Conservation (phyloP, 495 filamentous ascomycete genomes). For the Penicillium canescens region DNA sequence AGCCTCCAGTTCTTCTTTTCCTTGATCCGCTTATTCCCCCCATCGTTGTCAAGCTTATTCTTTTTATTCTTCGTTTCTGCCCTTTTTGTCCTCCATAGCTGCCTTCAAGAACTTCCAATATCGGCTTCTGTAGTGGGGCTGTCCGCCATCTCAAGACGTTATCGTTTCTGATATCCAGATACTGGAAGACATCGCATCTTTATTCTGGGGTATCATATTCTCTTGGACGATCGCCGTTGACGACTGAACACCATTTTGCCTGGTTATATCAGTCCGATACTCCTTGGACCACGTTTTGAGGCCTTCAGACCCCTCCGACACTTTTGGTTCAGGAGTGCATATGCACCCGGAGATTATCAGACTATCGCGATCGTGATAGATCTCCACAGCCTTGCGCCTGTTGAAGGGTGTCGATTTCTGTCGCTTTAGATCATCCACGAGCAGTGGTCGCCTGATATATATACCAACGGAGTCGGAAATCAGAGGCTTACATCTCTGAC, state of each 20-base stretch:
- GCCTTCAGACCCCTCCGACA: not conserved
- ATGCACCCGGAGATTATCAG: not conserved
- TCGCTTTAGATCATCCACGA: conserved; percentile 1
- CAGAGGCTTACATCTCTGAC: conserved; percentile 15
- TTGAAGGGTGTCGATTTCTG: not conserved
- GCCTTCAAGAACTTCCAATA: conserved; percentile 7
- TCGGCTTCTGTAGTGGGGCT: conserved; percentile 1
- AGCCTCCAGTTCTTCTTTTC: conserved; percentile 20
- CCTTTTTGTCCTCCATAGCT: conserved; percentile 2
- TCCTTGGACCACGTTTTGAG: not conserved
- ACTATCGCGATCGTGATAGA: conserved; percentile 1
- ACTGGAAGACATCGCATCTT: not conserved
- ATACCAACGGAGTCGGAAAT: not conserved
- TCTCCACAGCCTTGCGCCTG: not conserved
- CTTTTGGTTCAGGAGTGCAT: not conserved
- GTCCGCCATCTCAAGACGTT: not conserved
- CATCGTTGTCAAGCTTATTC: conserved; percentile 7
- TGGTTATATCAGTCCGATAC: not conserved
- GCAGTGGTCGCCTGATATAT: conserved; percentile 4
- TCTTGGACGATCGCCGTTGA: not conserved
- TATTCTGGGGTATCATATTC: not conserved
- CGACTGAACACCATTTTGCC: not conserved
- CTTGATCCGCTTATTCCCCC: conserved; percentile 12
- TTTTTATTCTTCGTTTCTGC: conserved; percentile 8
- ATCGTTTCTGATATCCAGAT: not conserved